Percentiles rank a stretch among this genome's conserved stretches.
These are phyloP conservation scores for Tolypocladium paradoxum DNA, from an alignment of 2,329 filamentous ascomycete genomes.

Conservation along the genomic window DNA sequence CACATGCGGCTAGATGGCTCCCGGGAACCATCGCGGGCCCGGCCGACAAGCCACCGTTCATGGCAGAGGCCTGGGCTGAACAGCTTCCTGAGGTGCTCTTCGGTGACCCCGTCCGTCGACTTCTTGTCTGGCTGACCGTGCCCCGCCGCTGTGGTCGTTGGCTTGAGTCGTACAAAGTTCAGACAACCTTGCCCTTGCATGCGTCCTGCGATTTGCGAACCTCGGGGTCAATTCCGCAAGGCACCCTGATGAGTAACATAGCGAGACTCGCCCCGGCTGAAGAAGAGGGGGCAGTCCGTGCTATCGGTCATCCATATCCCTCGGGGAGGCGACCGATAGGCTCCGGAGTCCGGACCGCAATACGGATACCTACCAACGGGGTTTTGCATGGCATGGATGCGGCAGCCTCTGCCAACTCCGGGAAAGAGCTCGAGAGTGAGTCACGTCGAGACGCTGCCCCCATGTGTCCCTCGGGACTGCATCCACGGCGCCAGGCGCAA, in stretches of 20 bases:
- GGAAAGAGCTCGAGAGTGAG: not conserved
- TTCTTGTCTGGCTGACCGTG: not conserved
- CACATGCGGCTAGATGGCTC: not conserved
- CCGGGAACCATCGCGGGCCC: not conserved
- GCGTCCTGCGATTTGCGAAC: not conserved
- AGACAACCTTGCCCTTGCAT: not conserved
- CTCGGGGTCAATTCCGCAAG: not conserved
- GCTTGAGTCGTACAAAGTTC: slow-evolving; percentile 1
- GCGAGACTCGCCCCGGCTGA: not conserved
- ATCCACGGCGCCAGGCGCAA: not conserved
- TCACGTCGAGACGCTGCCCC: not conserved
- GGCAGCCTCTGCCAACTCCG: not conserved
- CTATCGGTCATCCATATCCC: not conserved
- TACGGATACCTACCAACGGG: not conserved
- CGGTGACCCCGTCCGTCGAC: not conserved
- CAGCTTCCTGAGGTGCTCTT: not conserved
- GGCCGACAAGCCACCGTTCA: not conserved
- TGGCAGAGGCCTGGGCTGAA: not conserved
- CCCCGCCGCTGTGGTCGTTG: not conserved
- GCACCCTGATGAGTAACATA: not conserved
- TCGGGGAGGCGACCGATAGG: not conserved
- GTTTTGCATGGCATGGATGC: not conserved
- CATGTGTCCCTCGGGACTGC: not conserved
- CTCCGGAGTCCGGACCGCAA: not conserved
- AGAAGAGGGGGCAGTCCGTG: not conserved